phyloP scores from a whole-genome alignment of 2,329 filamentous ascomycete genomes.

The Corinectria fuckeliana region DNA sequence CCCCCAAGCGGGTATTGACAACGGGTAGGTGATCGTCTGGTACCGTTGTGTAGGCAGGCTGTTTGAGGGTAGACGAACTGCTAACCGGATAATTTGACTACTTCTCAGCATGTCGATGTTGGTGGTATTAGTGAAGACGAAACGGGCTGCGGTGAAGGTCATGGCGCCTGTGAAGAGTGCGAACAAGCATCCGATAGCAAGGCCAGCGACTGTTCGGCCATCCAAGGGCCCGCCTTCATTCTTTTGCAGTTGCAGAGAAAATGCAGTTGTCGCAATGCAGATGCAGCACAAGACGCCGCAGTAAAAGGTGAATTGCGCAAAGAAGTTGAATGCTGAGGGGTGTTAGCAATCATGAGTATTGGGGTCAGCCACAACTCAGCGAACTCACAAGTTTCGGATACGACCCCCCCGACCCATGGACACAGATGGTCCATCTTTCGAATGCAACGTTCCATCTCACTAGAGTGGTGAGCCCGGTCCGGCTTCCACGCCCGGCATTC shows the following conservation, averaged over 20 bases:
- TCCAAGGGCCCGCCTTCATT: slow-evolving; percentile 53
- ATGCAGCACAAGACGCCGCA: slow-evolving; percentile 71
- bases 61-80: slow-evolving; percentile 69
- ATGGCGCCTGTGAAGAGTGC: slow-evolving; percentile 82
- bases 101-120: slow-evolving; percentile 80
- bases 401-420: slow-evolving; percentile 94
- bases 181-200: slow-evolving; percentile 76
- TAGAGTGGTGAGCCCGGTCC: slow-evolving; percentile 86
- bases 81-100: slow-evolving; percentile 72
- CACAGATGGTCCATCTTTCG: slow-evolving; percentile 95
- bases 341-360: background rate
- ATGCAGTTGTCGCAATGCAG: slow-evolving; percentile 67
- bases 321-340: slow-evolving; percentile 81
- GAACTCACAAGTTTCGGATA: slow-evolving; percentile 75
- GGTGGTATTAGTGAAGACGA: slow-evolving; percentile 76
- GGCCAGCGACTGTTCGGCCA: slow-evolving; percentile 67
- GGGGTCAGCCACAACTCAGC: background rate
- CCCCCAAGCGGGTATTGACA: slow-evolving; percentile 41
- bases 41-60: slow-evolving; percentile 52
- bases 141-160: slow-evolving; percentile 73
- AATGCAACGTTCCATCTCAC: slow-evolving; percentile 81
- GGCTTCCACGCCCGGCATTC: slow-evolving; percentile 87
- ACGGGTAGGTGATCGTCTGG: slow-evolving; percentile 64
- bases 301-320: slow-evolving; percentile 85
- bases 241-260: slow-evolving; percentile 65